Conservation (phyloP, 495 filamentous ascomycete genomes). For the Penicillium lividum region DNA sequence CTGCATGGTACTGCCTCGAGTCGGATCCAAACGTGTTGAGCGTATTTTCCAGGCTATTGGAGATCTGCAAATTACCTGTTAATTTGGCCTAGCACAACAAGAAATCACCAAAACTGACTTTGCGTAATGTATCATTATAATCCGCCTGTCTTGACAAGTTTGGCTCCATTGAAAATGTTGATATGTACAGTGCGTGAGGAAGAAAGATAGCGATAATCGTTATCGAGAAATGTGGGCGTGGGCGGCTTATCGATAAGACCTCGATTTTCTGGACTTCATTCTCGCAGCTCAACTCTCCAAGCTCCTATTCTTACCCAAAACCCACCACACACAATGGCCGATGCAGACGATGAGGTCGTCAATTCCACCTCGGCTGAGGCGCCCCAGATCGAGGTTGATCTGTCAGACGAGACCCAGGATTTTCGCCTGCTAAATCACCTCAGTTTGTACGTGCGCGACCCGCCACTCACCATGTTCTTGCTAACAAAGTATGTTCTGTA, state of each 20-base stretch:
- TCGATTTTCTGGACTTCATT: slow-evolving; percentile 14
- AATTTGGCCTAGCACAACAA: background rate
- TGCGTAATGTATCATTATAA: slow-evolving; percentile 35
- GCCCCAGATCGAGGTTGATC: slow-evolving; percentile 57
- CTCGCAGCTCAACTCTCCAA: slow-evolving; percentile 4
- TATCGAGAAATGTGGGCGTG: background rate
- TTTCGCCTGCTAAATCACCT: slow-evolving; percentile 72
- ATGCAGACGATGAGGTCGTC: slow-evolving; percentile 50
- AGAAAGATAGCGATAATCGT: background rate
- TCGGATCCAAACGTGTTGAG: slow-evolving; percentile 42
- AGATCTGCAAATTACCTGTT: slow-evolving; percentile 31
- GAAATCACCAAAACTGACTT: slow-evolving; percentile 23
- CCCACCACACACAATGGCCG: slow-evolving; percentile 41
- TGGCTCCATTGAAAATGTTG: slow-evolving; percentile 10
- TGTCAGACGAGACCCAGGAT: slow-evolving; percentile 84
- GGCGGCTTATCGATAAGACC: slow-evolving; percentile 28
- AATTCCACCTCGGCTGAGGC: slow-evolving; percentile 29
- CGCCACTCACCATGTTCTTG: background rate
- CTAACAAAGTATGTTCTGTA: slow-evolving; percentile 8
- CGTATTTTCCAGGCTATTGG: slow-evolving; percentile 43
- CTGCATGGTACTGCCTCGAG: slow-evolving; percentile 40
- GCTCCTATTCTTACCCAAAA: background rate
- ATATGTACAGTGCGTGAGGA: background rate
- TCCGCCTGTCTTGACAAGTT: slow-evolving; percentile 6
- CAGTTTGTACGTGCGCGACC: slow-evolving; percentile 46